Evolutionary conservation across 2,329 filamentous ascomycete species (phyloP).

Genomic region (Aspergillus aculeatus): DNA sequence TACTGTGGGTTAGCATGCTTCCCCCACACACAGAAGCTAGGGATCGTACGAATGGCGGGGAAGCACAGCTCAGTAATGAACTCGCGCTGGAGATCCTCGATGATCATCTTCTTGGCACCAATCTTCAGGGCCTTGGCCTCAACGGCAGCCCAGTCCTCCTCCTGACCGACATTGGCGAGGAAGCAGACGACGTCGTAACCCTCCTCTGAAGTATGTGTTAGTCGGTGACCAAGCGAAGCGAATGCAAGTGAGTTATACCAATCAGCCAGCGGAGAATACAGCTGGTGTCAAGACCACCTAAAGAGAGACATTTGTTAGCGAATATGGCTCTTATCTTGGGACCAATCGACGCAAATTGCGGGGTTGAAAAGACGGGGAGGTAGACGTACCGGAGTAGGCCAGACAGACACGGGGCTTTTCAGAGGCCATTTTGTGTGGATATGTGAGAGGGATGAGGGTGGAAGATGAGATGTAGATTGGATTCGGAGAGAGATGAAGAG

Average conservation of each 20-base stretch:
- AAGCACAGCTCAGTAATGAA: constrained; percentile 81
- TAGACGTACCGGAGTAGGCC: constrained; percentile 24
- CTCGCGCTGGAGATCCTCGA: constrained; percentile 65
- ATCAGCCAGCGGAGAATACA: constrained; percentile 27
- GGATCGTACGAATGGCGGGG: constrained; percentile 58
- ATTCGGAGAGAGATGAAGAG: background rate
- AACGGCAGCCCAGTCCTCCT: constrained; percentile 72
- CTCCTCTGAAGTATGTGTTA: constrained; percentile 13
- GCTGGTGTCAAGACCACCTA: constrained; percentile 47
- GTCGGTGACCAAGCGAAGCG: background rate
- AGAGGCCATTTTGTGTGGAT: constrained; percentile 15
- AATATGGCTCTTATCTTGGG: background rate
- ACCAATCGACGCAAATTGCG: background rate
- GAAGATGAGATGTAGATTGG: background rate
- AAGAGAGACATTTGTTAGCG: constrained; percentile 6
- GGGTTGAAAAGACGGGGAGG: background rate
- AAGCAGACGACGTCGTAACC: constrained; percentile 18
- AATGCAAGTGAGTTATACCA: constrained; percentile 1
- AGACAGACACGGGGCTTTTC: constrained; percentile 21
- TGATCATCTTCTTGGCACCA: constrained; percentile 64
- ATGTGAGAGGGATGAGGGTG: background rate
- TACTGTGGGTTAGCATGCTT: background rate
- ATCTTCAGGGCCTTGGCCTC: constrained; percentile 70
- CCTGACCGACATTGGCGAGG: constrained; percentile 68
- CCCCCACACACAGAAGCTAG: background rate